Conservation (phyloP, 768 basidiomycete genomes). For the Hortiboletus campestris region DNA sequence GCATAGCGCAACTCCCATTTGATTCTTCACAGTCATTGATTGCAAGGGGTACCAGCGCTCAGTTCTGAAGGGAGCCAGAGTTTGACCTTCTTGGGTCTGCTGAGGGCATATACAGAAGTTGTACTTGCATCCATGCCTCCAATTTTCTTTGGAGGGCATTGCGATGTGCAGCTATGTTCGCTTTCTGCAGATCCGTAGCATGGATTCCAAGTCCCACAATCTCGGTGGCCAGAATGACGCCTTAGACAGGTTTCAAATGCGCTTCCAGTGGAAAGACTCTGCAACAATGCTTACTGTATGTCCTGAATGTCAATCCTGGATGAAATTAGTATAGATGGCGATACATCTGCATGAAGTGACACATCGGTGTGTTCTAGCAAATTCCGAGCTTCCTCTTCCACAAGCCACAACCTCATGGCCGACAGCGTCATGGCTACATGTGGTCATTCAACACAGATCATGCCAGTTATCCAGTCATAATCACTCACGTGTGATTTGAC, state of each 20-base stretch:
- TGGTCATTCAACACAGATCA: too few species aligned
- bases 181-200: neutral
- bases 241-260: neutral
- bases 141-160: neutral
- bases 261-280: too few species aligned
- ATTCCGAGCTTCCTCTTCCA: neutral
- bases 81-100: neutral
- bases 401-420: neutral
- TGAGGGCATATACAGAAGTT: neutral
- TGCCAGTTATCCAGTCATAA: neutral
- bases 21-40: neutral
- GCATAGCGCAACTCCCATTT: neutral
- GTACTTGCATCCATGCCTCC: neutral
- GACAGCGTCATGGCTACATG: neutral
- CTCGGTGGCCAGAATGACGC: neutral
- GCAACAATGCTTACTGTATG: neutral
- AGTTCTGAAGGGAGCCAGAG: slow-evolving; percentile 1
- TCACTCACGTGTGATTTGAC: neutral
- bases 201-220: neutral
- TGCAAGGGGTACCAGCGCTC: neutral
- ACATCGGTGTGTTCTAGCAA: neutral
- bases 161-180: neutral
- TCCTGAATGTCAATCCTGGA: neutral
- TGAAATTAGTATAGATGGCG: neutral
- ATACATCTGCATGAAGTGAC: neutral